Evolutionary conservation across 176 grass and related monocot species (phyloP).

Genomic region (Zizania latifolia): DNA sequence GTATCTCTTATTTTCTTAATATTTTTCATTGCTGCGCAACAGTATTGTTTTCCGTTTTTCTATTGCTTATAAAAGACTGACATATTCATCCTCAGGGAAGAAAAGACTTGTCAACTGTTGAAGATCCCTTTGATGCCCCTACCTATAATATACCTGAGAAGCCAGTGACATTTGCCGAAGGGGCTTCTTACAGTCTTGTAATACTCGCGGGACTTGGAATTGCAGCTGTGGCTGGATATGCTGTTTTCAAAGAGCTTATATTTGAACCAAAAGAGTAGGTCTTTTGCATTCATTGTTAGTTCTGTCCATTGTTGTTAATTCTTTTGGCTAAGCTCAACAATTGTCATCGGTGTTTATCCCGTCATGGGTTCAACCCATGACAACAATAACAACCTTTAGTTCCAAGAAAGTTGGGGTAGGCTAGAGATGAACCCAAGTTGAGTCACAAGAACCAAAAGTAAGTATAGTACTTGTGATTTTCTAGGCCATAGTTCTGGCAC

Average conservation of each 20-base stretch:
- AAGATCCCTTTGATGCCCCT: slow-evolving; percentile 89
- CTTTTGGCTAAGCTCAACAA: neutral
- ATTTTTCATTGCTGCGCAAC: neutral
- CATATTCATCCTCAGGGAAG: slow-evolving; percentile 37
- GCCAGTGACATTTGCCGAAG: slow-evolving; percentile 81
- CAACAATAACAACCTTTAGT: neutral
- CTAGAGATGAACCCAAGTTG: neutral
- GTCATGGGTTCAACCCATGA: no score
- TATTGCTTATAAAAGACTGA: slow-evolving; percentile 10
- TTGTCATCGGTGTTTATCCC: no score
- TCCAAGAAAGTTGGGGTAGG: neutral
- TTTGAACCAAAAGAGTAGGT: slow-evolving; percentile 98
- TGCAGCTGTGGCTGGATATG: slow-evolving; percentile 88
- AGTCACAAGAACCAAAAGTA: neutral
- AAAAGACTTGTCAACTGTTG: slow-evolving; percentile 71
- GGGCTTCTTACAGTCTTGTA: slow-evolving; percentile 83
- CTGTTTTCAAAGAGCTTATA: slow-evolving; percentile 92
- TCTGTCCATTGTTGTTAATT: no score
- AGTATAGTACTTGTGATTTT: neutral
- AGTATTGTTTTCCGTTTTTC: slow-evolving; percentile 8
- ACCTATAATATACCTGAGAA: slow-evolving; percentile 98
- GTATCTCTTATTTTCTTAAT: neutral
- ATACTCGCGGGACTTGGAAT: slow-evolving; percentile 88
- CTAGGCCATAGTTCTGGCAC: neutral
- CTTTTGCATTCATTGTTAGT: slow-evolving; percentile 1